These are phyloP conservation scores for Candida nonsorbophila DNA, from an alignment of 805 yeast genomes.

Conservation along the genomic window DNA sequence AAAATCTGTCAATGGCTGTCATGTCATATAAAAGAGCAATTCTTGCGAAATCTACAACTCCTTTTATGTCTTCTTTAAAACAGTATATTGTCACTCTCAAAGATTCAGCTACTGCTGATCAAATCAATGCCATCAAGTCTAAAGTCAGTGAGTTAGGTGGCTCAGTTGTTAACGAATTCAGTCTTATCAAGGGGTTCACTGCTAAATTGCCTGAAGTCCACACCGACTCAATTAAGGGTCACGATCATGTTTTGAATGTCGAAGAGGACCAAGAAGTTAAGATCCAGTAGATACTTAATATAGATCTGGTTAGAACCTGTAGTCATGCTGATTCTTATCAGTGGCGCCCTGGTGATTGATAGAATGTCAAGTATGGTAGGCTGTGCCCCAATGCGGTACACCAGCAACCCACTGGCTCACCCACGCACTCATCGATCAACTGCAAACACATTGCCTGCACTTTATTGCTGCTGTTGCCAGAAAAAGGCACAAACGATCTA, in stretches of 20 bases:
- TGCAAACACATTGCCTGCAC: too few relatives aligned
- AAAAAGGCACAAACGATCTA: too few relatives aligned
- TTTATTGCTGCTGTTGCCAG: too few relatives aligned
- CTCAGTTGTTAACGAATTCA: slow-evolving; percentile 53
- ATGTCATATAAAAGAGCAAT: slow-evolving; percentile 3
- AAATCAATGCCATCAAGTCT: slow-evolving; percentile 39
- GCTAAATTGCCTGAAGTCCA: slow-evolving; percentile 55
- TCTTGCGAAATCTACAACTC: neutral
- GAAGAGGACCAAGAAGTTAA: slow-evolving; percentile 69
- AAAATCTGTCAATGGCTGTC: slow-evolving; percentile 25
- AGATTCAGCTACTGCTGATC: slow-evolving; percentile 37
- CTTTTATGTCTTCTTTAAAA: slow-evolving; percentile 23
- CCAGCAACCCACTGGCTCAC: too few relatives aligned
- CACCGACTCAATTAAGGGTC: slow-evolving; percentile 38
- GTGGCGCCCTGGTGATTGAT: too few relatives aligned
- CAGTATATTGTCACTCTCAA: slow-evolving; percentile 42
- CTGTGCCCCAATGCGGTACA: too few relatives aligned
- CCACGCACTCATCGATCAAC: too few relatives aligned
- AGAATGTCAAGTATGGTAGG: too few relatives aligned
- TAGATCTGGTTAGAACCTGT: slow-evolving; percentile 1
- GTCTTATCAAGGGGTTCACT: slow-evolving; percentile 62
- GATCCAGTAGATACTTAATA: slow-evolving; percentile 20
- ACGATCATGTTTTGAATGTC: slow-evolving; percentile 50
- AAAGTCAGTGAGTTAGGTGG: slow-evolving; percentile 53
- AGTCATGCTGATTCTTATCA: too few relatives aligned